A percentile compares a stretch with the other conserved stretches of the same genome.
These are phyloP conservation scores for Dendrothele bispora DNA, from an alignment of 768 basidiomycete genomes.

Conservation along the genomic window DNA sequence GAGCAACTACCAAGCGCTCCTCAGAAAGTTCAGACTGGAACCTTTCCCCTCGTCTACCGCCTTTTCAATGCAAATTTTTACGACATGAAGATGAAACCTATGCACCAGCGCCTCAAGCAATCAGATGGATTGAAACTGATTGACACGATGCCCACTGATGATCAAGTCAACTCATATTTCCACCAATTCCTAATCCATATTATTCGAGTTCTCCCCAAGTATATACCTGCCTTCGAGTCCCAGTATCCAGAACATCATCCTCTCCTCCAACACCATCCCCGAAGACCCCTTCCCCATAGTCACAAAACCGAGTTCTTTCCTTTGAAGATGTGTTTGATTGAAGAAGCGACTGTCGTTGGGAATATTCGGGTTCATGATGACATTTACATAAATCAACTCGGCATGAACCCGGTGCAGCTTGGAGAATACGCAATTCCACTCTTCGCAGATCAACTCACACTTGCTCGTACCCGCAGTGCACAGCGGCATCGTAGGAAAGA, in stretches of 20 bases:
- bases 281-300: too few relatives aligned
- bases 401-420: not conserved
- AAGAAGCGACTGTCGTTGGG: slow-evolving; percentile 10
- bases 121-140: slow-evolving; percentile 11
- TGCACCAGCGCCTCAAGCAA: slow-evolving; percentile 11
- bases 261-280: not conserved
- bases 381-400: slow-evolving; percentile 4
- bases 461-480: slow-evolving; percentile 9
- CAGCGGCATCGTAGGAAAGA: slow-evolving; percentile 10
- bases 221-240: not conserved
- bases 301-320: slow-evolving; percentile 6
- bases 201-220: not conserved
- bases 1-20: slow-evolving; percentile 25
- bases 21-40: slow-evolving; percentile 36
- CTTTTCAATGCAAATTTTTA: slow-evolving; percentile 18
- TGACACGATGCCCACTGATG: slow-evolving; percentile 13
- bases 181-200: slow-evolving; percentile 7
- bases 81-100: slow-evolving; percentile 21
- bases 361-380: slow-evolving; percentile 9
- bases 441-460: slow-evolving; percentile 16
- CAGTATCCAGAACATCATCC: too few relatives aligned
- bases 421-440: slow-evolving; percentile 10
- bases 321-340: slow-evolving; percentile 4
- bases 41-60: slow-evolving; percentile 28
- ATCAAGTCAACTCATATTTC: not conserved